Evolutionary conservation across 768 basidiomycete species (phyloP).

Genomic region (Termitomyces eurrhizus): DNA sequence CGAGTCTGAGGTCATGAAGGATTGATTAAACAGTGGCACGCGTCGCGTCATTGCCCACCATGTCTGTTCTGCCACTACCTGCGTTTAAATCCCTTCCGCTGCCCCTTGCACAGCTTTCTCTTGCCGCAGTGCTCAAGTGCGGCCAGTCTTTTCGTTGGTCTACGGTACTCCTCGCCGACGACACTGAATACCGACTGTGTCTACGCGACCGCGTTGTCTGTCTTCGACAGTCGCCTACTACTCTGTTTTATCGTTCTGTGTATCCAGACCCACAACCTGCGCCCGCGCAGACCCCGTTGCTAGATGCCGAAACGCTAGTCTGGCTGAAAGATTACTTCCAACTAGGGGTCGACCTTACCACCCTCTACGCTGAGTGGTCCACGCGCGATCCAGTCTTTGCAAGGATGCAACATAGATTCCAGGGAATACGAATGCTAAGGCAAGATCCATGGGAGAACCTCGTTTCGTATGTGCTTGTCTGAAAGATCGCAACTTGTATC

Average conservation of each 20-base stretch:
- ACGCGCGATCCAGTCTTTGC: constrained; percentile 72
- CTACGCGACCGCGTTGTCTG: constrained; percentile 82
- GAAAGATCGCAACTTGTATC: background rate
- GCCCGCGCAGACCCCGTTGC: constrained; percentile 27
- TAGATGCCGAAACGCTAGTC: constrained; percentile 60
- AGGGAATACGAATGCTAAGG: constrained; percentile 81
- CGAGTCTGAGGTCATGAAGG: constrained; percentile 42
- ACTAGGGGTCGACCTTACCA: constrained; percentile 66
- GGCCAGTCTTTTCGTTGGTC: constrained; percentile 90
- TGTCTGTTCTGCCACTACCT: constrained; percentile 23
- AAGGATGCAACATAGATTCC: constrained; percentile 55
- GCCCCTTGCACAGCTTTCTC: constrained; percentile 64
- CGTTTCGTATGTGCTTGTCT: constrained; percentile 64
- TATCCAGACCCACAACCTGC: constrained; percentile 48
- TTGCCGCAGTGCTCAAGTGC: constrained; percentile 73
- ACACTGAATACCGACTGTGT: constrained; percentile 71
- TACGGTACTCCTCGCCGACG: constrained; percentile 36
- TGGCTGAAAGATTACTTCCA: constrained; percentile 92
- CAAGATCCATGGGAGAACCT: constrained; percentile 98
- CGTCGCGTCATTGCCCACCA: constrained; percentile 2
- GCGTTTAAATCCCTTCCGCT: constrained; percentile 61
- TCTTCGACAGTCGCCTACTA: constrained; percentile 66
- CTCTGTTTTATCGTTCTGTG: constrained; percentile 67
- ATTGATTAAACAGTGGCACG: constrained; percentile 13
- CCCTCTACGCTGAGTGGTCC: constrained; percentile 77